Conservation (phyloP, 1,284 basidiomycete genomes). For the Sparassis latifolia region DNA sequence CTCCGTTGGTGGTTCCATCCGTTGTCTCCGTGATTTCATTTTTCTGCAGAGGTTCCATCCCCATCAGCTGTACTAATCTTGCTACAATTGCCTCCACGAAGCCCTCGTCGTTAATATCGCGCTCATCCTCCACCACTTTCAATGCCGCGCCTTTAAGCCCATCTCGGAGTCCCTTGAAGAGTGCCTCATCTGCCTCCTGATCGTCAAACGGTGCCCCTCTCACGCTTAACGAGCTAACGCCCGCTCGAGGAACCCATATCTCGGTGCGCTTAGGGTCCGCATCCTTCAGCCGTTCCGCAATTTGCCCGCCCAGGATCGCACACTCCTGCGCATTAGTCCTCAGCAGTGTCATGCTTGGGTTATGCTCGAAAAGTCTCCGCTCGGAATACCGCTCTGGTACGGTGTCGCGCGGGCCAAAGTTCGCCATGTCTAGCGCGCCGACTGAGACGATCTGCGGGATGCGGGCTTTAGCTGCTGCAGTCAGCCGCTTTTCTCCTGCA, state of each 20-base stretch:
- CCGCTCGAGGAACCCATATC: slow-evolving; percentile 15
- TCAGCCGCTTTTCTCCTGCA: slow-evolving; percentile 16
- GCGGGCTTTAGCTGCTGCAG: slow-evolving; percentile 12
- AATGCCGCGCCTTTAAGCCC: slow-evolving; percentile 5
- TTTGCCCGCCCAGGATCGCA: slow-evolving; percentile 10
- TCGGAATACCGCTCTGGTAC: slow-evolving; percentile 13
- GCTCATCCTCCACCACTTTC: slow-evolving; percentile 11
- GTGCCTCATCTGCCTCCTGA: slow-evolving; percentile 12
- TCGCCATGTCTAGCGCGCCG: slow-evolving; percentile 19
- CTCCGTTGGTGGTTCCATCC: too few relatives aligned
- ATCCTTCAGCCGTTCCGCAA: slow-evolving; percentile 12
- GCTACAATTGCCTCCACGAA: slow-evolving; percentile 14
- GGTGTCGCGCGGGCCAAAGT: slow-evolving; percentile 15
- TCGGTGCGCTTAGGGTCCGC: slow-evolving; percentile 7
- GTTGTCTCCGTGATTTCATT: too few relatives aligned
- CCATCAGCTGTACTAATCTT: slow-evolving; percentile 13
- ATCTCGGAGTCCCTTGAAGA: slow-evolving; percentile 8
- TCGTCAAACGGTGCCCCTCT: slow-evolving; percentile 12
- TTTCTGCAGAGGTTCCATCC: slow-evolving; percentile 1
- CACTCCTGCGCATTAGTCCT: slow-evolving; percentile 17
- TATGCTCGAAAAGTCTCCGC: slow-evolving; percentile 14
- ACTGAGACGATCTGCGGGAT: slow-evolving; percentile 20
- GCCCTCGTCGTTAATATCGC: slow-evolving; percentile 13
- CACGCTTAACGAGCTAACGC: slow-evolving; percentile 14
- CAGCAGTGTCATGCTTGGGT: slow-evolving; percentile 16